phyloP scores from a whole-genome alignment of 441 rosid species.

The Corymbia calophylla region DNA sequence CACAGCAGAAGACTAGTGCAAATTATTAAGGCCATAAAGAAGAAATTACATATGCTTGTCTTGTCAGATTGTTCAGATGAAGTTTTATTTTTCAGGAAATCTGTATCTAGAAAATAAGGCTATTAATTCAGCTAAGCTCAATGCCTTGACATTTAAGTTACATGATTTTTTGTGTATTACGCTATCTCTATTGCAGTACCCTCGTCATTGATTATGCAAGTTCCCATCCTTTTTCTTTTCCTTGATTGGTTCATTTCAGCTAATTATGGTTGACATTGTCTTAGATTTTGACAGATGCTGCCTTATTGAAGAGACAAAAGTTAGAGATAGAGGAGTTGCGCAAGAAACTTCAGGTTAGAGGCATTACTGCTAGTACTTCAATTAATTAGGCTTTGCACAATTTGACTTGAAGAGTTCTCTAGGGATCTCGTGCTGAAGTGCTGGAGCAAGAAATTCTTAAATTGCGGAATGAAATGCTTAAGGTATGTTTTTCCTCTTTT shows the following conservation, averaged over 20 bases:
- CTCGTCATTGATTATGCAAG: neutral
- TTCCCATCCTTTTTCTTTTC: neutral
- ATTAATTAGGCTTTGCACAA: neutral
- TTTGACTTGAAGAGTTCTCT: conserved; percentile 17
- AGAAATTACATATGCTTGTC: neutral
- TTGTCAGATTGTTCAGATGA: neutral
- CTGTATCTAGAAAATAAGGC: neutral
- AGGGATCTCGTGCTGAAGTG: conserved; percentile 90
- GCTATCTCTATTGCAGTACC: neutral
- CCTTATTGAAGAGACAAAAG: conserved; percentile 83
- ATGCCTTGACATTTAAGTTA: neutral
- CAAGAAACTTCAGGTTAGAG: conserved; percentile 70
- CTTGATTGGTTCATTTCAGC: neutral
- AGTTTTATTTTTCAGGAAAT: neutral
- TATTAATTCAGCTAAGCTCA: neutral
- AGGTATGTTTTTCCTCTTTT: conserved; percentile 29
- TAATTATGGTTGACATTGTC: conserved; percentile 13
- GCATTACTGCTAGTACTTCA: neutral
- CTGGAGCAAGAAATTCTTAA: conserved; percentile 83
- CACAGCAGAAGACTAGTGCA: neutral
- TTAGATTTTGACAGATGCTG: conserved; percentile 92
- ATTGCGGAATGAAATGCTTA: conserved; percentile 85
- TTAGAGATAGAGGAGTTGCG: conserved; percentile 89
- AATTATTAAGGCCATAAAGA: neutral
- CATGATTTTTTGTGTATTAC: neutral